Percentiles rank a stretch among this genome's conserved stretches.
Conservation (phyloP, 768 basidiomycete species). For the Rhodotorula taiwanensis region DNA sequence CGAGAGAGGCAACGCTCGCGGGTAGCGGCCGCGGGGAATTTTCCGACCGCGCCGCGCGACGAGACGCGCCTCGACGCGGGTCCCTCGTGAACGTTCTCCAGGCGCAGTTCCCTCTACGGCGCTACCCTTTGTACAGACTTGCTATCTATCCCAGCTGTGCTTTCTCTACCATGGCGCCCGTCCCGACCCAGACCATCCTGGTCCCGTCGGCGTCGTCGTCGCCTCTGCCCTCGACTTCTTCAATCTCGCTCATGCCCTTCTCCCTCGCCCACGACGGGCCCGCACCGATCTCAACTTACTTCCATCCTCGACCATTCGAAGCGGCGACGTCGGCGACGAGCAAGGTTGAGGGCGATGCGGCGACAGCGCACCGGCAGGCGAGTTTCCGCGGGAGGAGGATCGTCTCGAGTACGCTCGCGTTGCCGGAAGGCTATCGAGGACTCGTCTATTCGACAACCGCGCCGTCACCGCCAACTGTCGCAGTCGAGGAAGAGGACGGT, state of each 20-base stretch:
- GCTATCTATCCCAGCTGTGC: no score
- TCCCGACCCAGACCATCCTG: conserved; percentile 14
- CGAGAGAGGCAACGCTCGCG: no score
- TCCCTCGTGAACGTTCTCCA: not conserved
- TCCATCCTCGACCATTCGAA: conserved; percentile 18
- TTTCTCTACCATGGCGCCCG: not conserved
- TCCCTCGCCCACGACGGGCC: conserved; percentile 20
- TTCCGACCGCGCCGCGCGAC: no score
- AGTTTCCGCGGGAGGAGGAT: conserved; percentile 17
- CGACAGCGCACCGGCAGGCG: conserved; percentile 4
- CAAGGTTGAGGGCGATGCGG: not conserved
- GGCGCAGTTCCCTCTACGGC: no score
- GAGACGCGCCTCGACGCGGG: not conserved
- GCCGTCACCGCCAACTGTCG: not conserved
- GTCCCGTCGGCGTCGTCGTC: not conserved
- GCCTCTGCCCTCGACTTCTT: not conserved
- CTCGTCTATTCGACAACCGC: conserved; percentile 5
- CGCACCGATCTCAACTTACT: conserved; percentile 21
- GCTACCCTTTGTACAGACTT: no score
- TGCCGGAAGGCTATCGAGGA: conserved; percentile 16
- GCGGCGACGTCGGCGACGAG: not conserved
- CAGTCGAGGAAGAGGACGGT: not conserved
- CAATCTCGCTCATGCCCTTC: conserved; percentile 27
- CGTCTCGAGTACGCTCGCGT: not conserved
- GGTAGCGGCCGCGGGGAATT: no score